Evolutionary conservation across 179 eudicot genomes (phyloP).

Genomic region (Heliamphora pulchella): DNA sequence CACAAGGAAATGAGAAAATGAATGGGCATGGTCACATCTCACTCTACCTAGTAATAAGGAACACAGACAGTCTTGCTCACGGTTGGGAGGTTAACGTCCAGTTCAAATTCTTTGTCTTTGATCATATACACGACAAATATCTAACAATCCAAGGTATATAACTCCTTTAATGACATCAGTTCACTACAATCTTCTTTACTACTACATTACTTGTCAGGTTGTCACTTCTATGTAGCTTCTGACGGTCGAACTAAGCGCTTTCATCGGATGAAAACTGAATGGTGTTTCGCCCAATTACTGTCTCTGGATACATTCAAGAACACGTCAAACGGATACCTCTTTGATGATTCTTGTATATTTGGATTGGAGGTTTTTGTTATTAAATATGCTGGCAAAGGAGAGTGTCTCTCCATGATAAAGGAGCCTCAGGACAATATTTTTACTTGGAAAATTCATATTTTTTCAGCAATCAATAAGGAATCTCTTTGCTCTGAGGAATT

Average conservation of each 20-base stretch:
- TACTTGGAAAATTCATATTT: slow-evolving; percentile 15
- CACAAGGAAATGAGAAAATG: slow-evolving; percentile 7
- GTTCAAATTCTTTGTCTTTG: slow-evolving; percentile 11
- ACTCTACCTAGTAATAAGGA: slow-evolving; percentile 12
- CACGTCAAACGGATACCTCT: slow-evolving; percentile 9
- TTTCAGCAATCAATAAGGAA: neutral
- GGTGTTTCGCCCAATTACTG: slow-evolving; percentile 15
- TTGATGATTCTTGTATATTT: slow-evolving; percentile 11
- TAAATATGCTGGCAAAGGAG: slow-evolving; percentile 12
- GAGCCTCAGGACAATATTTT: neutral
- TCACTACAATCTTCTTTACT: too few relatives aligned
- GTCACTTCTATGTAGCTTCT: neutral
- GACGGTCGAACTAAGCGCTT: neutral
- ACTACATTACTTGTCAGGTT: neutral
- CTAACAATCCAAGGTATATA: slow-evolving; percentile 7
- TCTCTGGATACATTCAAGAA: slow-evolving; percentile 4
- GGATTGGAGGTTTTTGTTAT: slow-evolving; percentile 16
- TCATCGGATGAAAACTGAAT: slow-evolving; percentile 13
- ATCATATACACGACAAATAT: slow-evolving; percentile 11
- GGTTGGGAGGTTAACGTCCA: slow-evolving; percentile 17
- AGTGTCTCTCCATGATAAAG: slow-evolving; percentile 14
- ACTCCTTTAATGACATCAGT: neutral
- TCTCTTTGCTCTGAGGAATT: neutral
- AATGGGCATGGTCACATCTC: slow-evolving; percentile 16
- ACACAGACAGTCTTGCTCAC: neutral